phyloP scores from a whole-genome alignment of 1,139 yeast species.

The Kodamaea anthophila region DNA sequence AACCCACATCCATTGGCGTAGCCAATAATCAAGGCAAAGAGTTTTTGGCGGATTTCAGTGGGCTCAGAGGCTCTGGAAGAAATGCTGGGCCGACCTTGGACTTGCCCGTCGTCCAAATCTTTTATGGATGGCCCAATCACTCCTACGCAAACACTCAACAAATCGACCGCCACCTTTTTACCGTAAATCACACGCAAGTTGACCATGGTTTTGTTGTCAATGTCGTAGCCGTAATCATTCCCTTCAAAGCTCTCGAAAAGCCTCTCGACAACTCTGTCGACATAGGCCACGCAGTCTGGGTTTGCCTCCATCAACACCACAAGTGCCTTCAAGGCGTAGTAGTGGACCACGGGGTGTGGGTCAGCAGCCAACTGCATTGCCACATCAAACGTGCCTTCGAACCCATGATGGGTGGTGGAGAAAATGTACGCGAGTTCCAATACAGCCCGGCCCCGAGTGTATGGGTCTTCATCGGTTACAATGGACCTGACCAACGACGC shows the following conservation, averaged over 20 bases:
- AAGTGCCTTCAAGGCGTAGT: constrained; percentile 61
- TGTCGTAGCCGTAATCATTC: constrained; percentile 43
- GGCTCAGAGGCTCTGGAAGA: not conserved
- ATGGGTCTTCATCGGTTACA: constrained; percentile 52
- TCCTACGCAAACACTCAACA: constrained; percentile 29
- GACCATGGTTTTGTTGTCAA: constrained; percentile 18
- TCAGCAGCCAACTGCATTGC: constrained; percentile 60
- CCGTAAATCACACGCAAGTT: constrained; percentile 27
- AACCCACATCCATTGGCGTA: constrained; percentile 32
- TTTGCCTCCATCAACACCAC: constrained; percentile 51
- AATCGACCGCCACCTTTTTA: constrained; percentile 17
- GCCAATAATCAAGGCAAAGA: constrained; percentile 26
- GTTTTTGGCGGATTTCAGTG: constrained; percentile 10
- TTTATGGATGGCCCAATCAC: constrained; percentile 29
- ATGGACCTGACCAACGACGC: constrained; percentile 55
- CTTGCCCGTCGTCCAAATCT: not conserved
- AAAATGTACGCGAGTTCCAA: constrained; percentile 57
- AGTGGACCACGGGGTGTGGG: constrained; percentile 80
- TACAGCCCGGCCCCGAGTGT: constrained; percentile 58
- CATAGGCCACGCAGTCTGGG: constrained; percentile 40
- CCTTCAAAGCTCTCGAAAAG: constrained; percentile 44
- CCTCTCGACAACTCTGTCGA: constrained; percentile 41
- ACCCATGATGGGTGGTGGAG: constrained; percentile 30
- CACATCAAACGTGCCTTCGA: constrained; percentile 47
- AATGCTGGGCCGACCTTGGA: not conserved